Percentiles rank a stretch among this genome's conserved stretches.
phyloP scores from a whole-genome alignment of 495 filamentous ascomycete genomes.

The Pyrenopolyporus hunteri region DNA sequence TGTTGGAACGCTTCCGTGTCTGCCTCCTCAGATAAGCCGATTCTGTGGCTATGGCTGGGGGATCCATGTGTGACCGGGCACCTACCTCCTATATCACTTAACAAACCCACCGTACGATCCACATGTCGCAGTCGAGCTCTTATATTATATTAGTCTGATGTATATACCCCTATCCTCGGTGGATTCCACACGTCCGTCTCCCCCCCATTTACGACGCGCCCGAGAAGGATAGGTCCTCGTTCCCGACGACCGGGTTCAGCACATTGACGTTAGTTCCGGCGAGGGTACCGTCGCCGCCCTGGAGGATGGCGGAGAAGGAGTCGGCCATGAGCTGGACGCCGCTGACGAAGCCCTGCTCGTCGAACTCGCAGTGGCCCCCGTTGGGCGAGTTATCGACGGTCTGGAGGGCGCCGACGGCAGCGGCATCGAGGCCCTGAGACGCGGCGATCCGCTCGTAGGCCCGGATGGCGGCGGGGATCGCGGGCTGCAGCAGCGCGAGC shows the following conservation, averaged over 20 bases:
- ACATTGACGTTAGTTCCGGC: constrained; percentile 52
- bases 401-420: constrained; percentile 50
- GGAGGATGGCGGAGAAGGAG: constrained; percentile 52
- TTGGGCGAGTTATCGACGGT: constrained; percentile 56
- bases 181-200: neutral
- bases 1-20: too few species aligned
- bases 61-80: too few species aligned
- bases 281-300: constrained; percentile 51
- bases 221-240: constrained; percentile 49
- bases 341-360: constrained; percentile 53
- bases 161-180: neutral
- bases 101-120: too few species aligned
- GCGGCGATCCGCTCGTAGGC: constrained; percentile 54
- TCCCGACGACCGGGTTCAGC: constrained; percentile 50
- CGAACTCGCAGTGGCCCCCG: constrained; percentile 59
- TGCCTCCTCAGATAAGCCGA: too few species aligned
- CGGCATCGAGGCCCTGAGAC: constrained; percentile 42
- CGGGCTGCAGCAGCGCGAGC: constrained; percentile 48
- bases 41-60: too few species aligned
- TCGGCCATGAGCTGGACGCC: constrained; percentile 57
- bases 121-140: too few species aligned
- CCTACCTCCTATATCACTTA: too few species aligned
- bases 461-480: constrained; percentile 52
- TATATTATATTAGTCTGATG: too few species aligned
- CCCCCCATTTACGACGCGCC: constrained; percentile 22